Percentiles rank a stretch among this genome's conserved stretches.
Conservation (phyloP, 2,329 filamentous ascomycete species). For the Pseudophaeomoniella oleicola region DNA sequence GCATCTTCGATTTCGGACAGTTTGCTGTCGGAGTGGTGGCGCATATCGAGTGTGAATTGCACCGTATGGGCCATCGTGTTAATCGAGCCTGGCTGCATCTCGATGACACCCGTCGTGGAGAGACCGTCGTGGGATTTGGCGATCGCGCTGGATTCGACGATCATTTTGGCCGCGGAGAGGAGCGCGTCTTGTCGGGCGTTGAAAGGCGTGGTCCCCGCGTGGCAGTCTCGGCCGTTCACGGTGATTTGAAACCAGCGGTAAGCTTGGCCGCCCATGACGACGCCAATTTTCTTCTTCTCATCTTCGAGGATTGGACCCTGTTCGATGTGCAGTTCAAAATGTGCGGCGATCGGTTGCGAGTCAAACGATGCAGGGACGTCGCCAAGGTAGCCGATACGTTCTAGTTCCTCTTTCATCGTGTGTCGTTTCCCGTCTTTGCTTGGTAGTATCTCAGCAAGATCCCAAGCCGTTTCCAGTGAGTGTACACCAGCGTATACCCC, state of each 20-base stretch:
- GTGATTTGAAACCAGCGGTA: conserved; percentile 61
- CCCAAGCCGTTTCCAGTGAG: conserved; percentile 46
- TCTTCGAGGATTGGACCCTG: conserved; percentile 64
- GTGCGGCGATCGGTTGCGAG: conserved; percentile 53
- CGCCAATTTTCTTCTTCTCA: conserved; percentile 47
- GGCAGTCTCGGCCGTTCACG: conserved; percentile 52
- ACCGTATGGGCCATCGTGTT: conserved; percentile 61
- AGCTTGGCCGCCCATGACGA: conserved; percentile 59
- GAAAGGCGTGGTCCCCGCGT: conserved; percentile 63
- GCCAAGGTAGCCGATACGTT: conserved; percentile 59
- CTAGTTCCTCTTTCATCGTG: conserved; percentile 53
- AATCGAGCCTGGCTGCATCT: conserved; percentile 50
- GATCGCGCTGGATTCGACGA: conserved; percentile 48
- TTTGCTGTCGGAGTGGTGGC: conserved; percentile 8
- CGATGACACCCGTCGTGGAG: conserved; percentile 57
- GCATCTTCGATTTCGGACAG: conserved; percentile 10
- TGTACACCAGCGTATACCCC: conserved; percentile 65
- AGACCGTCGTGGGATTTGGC: conserved; percentile 45
- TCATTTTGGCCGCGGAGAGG: conserved; percentile 52
- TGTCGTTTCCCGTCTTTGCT: conserved; percentile 15
- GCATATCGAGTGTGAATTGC: conserved; percentile 11
- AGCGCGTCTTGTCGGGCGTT: conserved; percentile 52
- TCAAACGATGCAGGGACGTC: conserved; percentile 39
- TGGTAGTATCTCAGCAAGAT: conserved; percentile 43
- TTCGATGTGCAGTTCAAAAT: conserved; percentile 77